Conservation (phyloP, 345 rosid species). For the Sonneratia alba region DNA sequence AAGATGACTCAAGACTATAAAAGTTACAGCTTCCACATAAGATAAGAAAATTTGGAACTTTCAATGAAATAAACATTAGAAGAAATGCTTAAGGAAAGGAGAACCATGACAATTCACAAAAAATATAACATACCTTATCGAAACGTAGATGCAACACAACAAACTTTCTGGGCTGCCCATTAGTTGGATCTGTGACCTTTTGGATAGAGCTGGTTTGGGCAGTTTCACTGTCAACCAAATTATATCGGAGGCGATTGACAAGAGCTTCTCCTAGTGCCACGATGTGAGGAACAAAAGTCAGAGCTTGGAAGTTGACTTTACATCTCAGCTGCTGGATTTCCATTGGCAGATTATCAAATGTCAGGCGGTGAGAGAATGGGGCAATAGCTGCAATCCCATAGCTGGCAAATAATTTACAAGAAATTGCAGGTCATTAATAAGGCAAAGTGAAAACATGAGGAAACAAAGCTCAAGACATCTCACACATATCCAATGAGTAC, state of each 20-base stretch:
- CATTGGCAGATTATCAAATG: conserved; percentile 73
- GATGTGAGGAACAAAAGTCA: conserved; percentile 77
- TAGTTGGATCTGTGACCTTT: conserved; percentile 27
- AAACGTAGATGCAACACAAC: conserved; percentile 89
- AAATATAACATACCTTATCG: conserved; percentile 51
- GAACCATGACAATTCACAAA: neutral
- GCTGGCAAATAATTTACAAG: conserved; percentile 27
- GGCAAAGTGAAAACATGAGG: neutral
- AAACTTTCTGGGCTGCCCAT: conserved; percentile 45
- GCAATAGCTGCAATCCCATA: conserved; percentile 86
- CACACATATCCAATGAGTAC: neutral
- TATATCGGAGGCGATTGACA: conserved; percentile 59
- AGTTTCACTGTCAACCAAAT: conserved; percentile 20
- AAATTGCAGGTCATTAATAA: neutral
- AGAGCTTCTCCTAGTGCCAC: conserved; percentile 70
- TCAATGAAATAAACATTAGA: neutral
- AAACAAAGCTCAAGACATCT: neutral
- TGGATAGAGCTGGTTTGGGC: conserved; percentile 25
- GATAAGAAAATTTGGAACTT: neutral
- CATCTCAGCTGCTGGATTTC: conserved; percentile 75
- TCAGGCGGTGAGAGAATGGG: conserved; percentile 89
- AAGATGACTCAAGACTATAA: neutral
- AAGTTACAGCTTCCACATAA: neutral
- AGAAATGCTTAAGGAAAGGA: neutral
- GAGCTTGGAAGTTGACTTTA: conserved; percentile 87